Conservation (phyloP, 2,329 filamentous ascomycete genomes). For the Pseudogymnoascus sp. region DNA sequence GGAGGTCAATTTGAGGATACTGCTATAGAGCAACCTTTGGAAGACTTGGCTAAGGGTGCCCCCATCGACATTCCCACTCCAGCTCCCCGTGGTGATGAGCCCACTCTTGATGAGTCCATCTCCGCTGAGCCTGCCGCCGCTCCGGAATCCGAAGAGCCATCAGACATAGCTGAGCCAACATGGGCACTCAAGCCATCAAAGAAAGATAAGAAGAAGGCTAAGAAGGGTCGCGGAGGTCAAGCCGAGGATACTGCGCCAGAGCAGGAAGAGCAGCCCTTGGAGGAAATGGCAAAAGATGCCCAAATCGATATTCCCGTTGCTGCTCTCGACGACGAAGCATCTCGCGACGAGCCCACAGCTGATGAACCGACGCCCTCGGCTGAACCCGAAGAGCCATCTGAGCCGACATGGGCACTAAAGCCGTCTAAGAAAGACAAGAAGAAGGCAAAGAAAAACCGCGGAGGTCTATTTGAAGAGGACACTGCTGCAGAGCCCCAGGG, state of each 20-base stretch:
- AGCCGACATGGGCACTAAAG: not conserved
- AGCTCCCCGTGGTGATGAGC: not conserved
- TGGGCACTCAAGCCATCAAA: constrained; percentile 5
- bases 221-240: not conserved
- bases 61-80: not conserved
- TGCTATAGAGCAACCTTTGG: constrained; percentile 3
- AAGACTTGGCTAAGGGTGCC: not conserved
- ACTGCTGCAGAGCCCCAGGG: not conserved
- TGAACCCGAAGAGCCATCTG: not conserved
- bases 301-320: not conserved
- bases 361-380: not conserved
- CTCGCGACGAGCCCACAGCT: not conserved
- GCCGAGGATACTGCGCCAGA: not conserved
- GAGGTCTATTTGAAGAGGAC: not conserved
- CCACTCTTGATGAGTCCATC: not conserved
- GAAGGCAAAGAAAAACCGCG: constrained; percentile 32
- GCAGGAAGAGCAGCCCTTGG: not conserved
- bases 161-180: constrained; percentile 20
- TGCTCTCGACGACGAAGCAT: not conserved
- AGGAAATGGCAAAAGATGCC: not conserved
- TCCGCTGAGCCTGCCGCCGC: not conserved
- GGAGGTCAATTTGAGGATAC: constrained; percentile 14
- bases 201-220: constrained; percentile 13
- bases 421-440: constrained; percentile 21
- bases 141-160: constrained; percentile 20